Percentiles rank a stretch among this genome's conserved stretches.
These are phyloP conservation scores for Seminavis robusta DNA, from an alignment of 108 stramenopile species.

Conservation along the genomic window DNA sequence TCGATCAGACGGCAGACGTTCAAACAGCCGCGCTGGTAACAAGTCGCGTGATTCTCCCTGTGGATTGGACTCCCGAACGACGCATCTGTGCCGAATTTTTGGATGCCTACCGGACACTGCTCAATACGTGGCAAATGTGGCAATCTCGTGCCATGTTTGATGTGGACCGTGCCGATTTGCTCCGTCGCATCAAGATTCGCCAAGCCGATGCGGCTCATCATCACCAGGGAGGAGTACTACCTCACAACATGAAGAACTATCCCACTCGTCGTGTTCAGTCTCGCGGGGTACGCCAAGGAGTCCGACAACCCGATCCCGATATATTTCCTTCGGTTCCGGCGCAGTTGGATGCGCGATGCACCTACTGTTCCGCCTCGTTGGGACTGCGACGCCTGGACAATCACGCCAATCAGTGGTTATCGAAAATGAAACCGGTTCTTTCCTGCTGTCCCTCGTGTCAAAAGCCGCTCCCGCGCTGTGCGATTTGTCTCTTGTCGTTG, in stretches of 20 bases:
- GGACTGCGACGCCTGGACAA: slow-evolving; percentile 59
- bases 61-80: slow-evolving; percentile 59
- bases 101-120: slow-evolving; percentile 60
- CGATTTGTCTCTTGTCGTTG: slow-evolving; percentile 78
- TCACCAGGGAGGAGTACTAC: background rate
- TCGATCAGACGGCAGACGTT: slow-evolving; percentile 68
- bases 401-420: slow-evolving; percentile 75
- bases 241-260: slow-evolving; percentile 2
- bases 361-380: slow-evolving; percentile 77
- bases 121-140: slow-evolving; percentile 86
- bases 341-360: slow-evolving; percentile 74
- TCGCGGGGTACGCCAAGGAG: slow-evolving; percentile 7
- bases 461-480: slow-evolving; percentile 83
- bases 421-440: slow-evolving; percentile 74
- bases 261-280: background rate
- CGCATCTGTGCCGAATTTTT: slow-evolving; percentile 70
- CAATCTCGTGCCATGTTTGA: slow-evolving; percentile 74
- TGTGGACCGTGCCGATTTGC: slow-evolving; percentile 63
- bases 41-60: slow-evolving; percentile 66
- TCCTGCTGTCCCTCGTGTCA: slow-evolving; percentile 87
- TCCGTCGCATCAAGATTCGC: slow-evolving; percentile 47
- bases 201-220: background rate
- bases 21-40: slow-evolving; percentile 78
- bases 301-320: slow-evolving; percentile 24
- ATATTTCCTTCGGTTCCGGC: slow-evolving; percentile 28